phyloP scores from a whole-genome alignment of 2,329 filamentous ascomycete species.

The Microsporum ferrugineum region DNA sequence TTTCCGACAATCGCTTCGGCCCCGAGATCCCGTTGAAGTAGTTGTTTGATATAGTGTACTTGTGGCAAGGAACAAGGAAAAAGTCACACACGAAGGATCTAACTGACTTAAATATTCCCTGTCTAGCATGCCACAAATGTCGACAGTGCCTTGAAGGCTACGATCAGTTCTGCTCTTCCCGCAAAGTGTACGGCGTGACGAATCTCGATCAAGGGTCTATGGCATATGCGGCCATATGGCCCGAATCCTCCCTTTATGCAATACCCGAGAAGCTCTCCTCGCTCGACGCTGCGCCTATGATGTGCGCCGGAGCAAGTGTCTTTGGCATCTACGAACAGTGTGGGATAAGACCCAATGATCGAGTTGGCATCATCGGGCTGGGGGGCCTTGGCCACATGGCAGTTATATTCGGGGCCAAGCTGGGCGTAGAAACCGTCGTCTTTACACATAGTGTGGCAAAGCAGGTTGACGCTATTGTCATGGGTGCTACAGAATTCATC shows the following conservation, averaged over 20 bases:
- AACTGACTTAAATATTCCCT: background rate
- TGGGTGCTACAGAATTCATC: conserved; percentile 46
- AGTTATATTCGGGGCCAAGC: conserved; percentile 41
- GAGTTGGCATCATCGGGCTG: conserved; percentile 43
- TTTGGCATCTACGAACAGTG: conserved; percentile 41
- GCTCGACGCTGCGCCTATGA: conserved; percentile 36
- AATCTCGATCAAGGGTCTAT: conserved; percentile 31
- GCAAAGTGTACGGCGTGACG: conserved; percentile 26
- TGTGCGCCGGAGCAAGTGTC: conserved; percentile 43
- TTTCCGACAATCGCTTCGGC: background rate
- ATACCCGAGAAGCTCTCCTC: conserved; percentile 39
- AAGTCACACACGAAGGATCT: background rate
- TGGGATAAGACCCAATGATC: conserved; percentile 35
- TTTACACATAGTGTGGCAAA: conserved; percentile 41
- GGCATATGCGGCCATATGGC: conserved; percentile 29
- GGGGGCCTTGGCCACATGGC: conserved; percentile 45
- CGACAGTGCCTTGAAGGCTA: conserved; percentile 22
- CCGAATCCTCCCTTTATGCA: conserved; percentile 28
- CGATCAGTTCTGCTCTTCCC: conserved; percentile 20
- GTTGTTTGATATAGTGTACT: too few relatives aligned
- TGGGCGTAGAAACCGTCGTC: conserved; percentile 44
- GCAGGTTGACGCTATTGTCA: conserved; percentile 42
- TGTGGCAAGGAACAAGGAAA: too few relatives aligned
- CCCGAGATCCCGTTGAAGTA: background rate
- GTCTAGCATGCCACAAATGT: conserved; percentile 17